phyloP scores from a whole-genome alignment of 306 rosid species.

The Begonia loranthoides region DNA sequence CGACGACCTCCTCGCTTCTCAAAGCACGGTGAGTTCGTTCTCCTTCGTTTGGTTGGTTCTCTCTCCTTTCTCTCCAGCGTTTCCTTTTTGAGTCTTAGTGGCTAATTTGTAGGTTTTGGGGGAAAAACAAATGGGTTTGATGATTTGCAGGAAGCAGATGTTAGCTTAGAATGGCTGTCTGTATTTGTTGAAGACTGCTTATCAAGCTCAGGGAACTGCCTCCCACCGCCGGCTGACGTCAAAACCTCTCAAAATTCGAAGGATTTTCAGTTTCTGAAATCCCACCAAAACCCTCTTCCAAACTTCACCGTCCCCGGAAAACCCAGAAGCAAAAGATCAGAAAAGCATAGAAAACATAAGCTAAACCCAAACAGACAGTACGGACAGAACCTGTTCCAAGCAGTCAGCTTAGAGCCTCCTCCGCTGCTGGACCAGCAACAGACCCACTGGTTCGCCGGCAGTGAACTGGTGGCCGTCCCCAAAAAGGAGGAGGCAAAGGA shows the following conservation, averaged over 20 bases:
- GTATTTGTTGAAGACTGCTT: constrained; percentile 65
- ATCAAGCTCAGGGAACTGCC: constrained; percentile 39
- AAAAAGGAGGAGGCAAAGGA: constrained; percentile 13
- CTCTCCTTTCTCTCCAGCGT: neutral
- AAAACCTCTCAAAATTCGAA: constrained; percentile 1
- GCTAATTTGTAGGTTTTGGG: too few species aligned
- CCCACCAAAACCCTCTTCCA: constrained; percentile 9
- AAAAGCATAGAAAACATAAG: constrained; percentile 28
- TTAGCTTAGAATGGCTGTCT: constrained; percentile 62
- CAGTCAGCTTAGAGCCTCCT: constrained; percentile 26
- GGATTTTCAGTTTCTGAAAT: constrained; percentile 5
- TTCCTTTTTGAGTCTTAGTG: neutral
- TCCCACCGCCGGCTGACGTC: constrained; percentile 19
- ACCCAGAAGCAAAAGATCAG: constrained; percentile 65
- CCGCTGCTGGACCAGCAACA: constrained; percentile 35
- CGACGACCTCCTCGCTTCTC: constrained; percentile 51
- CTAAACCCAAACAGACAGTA: constrained; percentile 19
- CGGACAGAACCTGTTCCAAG: constrained; percentile 21
- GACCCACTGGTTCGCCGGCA: constrained; percentile 48
- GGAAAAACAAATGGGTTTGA: neutral
- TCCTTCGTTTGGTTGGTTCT: neutral
- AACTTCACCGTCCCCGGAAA: constrained; percentile 40
- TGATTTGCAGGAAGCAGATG: constrained; percentile 42
- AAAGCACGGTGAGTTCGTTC: constrained; percentile 23
- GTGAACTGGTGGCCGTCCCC: constrained; percentile 33